These are phyloP conservation scores for Colletotrichum navitas DNA, from an alignment of 2,329 filamentous ascomycete genomes.

Conservation along the genomic window DNA sequence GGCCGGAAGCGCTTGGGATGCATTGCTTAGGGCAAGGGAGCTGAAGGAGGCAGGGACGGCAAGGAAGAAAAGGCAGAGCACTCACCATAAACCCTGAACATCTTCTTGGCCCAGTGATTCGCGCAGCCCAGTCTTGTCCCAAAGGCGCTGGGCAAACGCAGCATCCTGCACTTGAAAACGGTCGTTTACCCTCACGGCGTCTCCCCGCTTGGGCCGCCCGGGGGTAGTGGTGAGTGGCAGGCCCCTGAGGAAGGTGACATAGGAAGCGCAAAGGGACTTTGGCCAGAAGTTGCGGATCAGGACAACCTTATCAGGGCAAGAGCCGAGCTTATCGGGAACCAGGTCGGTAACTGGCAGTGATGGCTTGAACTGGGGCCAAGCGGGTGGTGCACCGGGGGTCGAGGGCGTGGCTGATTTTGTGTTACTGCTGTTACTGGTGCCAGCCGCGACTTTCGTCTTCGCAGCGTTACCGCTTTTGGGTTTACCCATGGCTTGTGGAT, in stretches of 20 bases:
- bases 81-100: conserved; percentile 60
- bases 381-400: conserved; percentile 47
- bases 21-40: conserved; percentile 20
- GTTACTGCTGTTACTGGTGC: conserved; percentile 25
- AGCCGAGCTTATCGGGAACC: conserved; percentile 64
- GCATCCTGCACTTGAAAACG: conserved; percentile 86
- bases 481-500: conserved; percentile 44
- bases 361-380: conserved; percentile 81
- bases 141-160: conserved; percentile 79
- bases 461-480: conserved; percentile 30
- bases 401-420: conserved; percentile 24
- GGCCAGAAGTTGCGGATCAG: conserved; percentile 82
- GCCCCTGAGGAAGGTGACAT: conserved; percentile 77
- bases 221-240: conserved; percentile 84
- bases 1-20: conserved; percentile 35
- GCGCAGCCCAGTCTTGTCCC: conserved; percentile 81
- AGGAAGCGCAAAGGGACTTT: conserved; percentile 78
- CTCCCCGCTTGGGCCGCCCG: conserved; percentile 80
- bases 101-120: conserved; percentile 64
- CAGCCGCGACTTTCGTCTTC: conserved; percentile 33
- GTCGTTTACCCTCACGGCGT: conserved; percentile 89
- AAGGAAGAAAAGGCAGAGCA: conserved; percentile 34
- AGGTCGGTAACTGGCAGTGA: conserved; percentile 76
- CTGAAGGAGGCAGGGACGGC: conserved; percentile 1
- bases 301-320: conserved; percentile 73